These are phyloP conservation scores for Neofusicoccum kwambonambiense DNA, from an alignment of 2,329 filamentous ascomycete genomes.

Conservation along the genomic window DNA sequence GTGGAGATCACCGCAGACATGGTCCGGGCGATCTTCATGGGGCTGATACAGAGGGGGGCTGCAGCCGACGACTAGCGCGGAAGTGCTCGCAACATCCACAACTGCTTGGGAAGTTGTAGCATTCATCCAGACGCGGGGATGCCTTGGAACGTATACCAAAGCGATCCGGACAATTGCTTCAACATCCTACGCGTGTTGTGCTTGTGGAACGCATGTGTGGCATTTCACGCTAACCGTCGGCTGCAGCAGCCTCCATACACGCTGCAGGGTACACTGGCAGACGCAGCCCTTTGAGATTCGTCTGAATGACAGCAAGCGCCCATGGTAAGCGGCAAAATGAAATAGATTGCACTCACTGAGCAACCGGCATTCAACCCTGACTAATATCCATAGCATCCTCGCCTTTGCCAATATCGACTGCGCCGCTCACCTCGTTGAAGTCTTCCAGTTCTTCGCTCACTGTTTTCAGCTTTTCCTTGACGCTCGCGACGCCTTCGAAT, in stretches of 20 bases:
- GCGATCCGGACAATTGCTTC: too few relatives aligned
- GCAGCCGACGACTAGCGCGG: neutral
- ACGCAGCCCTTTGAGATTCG: too few relatives aligned
- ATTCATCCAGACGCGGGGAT: too few relatives aligned
- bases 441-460: slow-evolving; percentile 96
- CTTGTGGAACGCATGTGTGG: too few relatives aligned
- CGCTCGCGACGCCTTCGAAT: slow-evolving; percentile 78
- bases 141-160: too few relatives aligned
- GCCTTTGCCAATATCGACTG: slow-evolving; percentile 66
- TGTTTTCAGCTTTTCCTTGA: slow-evolving; percentile 95
- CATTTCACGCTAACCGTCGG: too few relatives aligned
- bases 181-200: too few relatives aligned
- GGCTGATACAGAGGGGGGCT: neutral
- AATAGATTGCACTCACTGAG: neutral
- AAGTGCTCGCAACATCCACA: too few relatives aligned
- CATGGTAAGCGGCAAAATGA: neutral
- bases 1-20: neutral
- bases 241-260: too few relatives aligned
- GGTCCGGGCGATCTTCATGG: slow-evolving; percentile 3
- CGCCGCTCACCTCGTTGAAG: slow-evolving; percentile 84
- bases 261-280: too few relatives aligned
- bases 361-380: slow-evolving; percentile 7
- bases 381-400: slow-evolving; percentile 12
- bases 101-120: too few relatives aligned
- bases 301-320: neutral